Conservation (phyloP, 768 basidiomycete species). For the Podaxis sp. region DNA sequence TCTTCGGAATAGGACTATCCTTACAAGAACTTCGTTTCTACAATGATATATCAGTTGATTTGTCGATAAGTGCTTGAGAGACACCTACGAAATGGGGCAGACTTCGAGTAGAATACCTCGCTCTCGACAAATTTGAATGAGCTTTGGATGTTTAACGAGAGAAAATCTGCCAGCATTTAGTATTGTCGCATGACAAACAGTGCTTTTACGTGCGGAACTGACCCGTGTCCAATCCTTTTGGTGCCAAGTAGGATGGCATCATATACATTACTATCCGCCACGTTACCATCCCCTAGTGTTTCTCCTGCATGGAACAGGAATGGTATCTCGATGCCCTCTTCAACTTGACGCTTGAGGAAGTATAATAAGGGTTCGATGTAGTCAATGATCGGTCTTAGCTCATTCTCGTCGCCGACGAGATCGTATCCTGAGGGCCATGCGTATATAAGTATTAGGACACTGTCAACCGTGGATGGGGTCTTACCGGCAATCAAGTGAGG, state of each 20-base stretch:
- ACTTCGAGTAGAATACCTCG: constrained; percentile 67
- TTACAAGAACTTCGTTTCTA: constrained; percentile 75
- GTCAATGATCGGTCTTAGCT: constrained; percentile 54
- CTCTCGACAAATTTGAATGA: constrained; percentile 67
- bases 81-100: constrained; percentile 44
- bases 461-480: not conserved
- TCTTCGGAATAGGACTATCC: constrained; percentile 5
- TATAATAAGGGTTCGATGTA: constrained; percentile 60
- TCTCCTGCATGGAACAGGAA: constrained; percentile 85
- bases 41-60: not conserved
- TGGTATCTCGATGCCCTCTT: constrained; percentile 63
- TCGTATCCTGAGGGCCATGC: constrained; percentile 60
- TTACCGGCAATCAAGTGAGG: constrained; percentile 45
- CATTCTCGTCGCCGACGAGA: constrained; percentile 76
- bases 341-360: constrained; percentile 57
- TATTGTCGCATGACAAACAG: not conserved
- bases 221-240: constrained; percentile 84
- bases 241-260: constrained; percentile 82
- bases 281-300: constrained; percentile 72
- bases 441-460: not conserved
- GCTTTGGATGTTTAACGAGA: constrained; percentile 71
- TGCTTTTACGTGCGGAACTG: not conserved
- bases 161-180: constrained; percentile 51
- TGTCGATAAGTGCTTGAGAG: not conserved
- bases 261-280: constrained; percentile 72